Base-by-base conservation (phyloP, 2,329 filamentous ascomycete genomes). In the Aspergillus aculeatinus region DNA sequence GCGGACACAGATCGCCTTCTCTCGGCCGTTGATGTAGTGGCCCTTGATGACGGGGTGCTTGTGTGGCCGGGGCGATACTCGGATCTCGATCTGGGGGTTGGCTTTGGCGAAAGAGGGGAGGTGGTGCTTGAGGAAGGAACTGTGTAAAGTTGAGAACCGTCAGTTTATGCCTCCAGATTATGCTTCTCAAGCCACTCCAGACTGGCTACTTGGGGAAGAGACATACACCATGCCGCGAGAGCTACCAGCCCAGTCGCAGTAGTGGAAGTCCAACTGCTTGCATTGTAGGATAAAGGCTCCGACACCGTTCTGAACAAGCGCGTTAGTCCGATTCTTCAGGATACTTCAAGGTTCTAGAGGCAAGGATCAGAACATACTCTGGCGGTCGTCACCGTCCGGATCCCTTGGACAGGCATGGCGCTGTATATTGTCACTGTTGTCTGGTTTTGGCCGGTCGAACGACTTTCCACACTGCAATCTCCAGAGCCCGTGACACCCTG, bases 241-340 rank as follows among this genome's bases (percentile, higher is more conserved):
- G 77, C 91, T 96, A 64, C 93, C 95, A 60, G 90, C 91, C 86
- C 90, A 93, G 83, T 98, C 92, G 82, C 95, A 98, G 82, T 96
- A 99, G 81, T 96, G 91, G 74, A 99, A 91, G 77, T 96, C 91
- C 76, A 99, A 83, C 74, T 89, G 90, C 83, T 92, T 96, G 87
- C 95, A 99, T 82, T 96, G 94, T 60, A 97, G 86, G 78, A 99
- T 91, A 82, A 98, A 98, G 75, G 93, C 91, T 72, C 94, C 94
- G 68, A 98, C 84, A 83, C 95, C 95, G 82, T 99, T 98, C 93
- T 98, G 71, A 5, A 58, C 21, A 21, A 51, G 10, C 1, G 67
- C 29, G 51, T 63, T 44, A 66, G 57, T 54, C 44, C n/a, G 5
- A 12, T 16, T 7, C 14, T 4, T 25, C 5, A 19, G 16, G 27